Evolutionary conservation across 2,329 filamentous ascomycete genomes (phyloP), one percentile per base, ranked within the genome.

Genomic region (Amphichorda felina): DNA sequence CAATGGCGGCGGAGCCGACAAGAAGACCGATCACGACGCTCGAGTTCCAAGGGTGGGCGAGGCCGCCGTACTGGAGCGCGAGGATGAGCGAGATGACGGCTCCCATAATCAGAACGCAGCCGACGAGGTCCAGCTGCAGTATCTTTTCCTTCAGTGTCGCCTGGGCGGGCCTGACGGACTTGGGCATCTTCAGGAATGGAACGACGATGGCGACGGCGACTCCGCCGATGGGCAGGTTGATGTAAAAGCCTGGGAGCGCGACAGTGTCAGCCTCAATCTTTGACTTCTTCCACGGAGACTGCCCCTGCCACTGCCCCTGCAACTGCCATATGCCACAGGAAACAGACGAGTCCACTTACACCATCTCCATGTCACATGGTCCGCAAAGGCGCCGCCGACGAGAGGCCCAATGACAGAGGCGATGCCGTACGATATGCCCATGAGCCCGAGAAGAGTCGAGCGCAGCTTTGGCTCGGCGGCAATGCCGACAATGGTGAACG

Each of bases 31-130:
- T 66, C 34, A 73, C 57, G 14, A 51, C 55, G 9, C 59, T 50
- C 49, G 57, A 60, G 37, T 48, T 56, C 72, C 71, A 76, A 4
- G 69, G 33, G 37, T 68, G 64, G 16, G 62, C 49, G 25, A 61
- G 54, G 5, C 72, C 72, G 13, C 70, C 72, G 63, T 67, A 75
- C 43, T 75, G 65, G 22, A 76, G 54, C 5, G 68, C 71, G 4
- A 77, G 57, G 8, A 76, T 51, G 9, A 74, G 54, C 41, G 61
- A 67, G 40, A 74, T 50, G 30, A 74, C 59, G 21, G 62, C 59
- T 1, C 70, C 66, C 16, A 72, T 58, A 43, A 74, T 60, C 38
- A 71, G 50, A 11, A 50, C 48, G 2, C 63, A 61, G 18, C 71
- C 70, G 7, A 61, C 30, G 8, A 69, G 49, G 44, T 75, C 72